phyloP scores from a whole-genome alignment of 768 basidiomycete species.

The Tulasnella sp. region DNA sequence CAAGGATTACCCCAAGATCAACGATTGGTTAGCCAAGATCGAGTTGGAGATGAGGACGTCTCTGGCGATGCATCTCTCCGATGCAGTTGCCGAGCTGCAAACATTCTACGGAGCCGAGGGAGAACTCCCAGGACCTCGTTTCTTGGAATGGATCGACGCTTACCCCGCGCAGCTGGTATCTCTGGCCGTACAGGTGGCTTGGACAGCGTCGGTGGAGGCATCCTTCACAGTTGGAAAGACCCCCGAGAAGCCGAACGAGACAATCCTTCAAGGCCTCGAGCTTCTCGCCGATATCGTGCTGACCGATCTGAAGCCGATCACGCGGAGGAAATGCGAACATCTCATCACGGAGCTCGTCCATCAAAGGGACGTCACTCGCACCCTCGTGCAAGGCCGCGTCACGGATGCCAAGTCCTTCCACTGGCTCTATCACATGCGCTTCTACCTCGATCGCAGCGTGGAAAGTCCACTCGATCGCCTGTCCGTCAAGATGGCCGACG shows the following conservation, averaged over 20 bases:
- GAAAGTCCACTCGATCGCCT: slow-evolving; percentile 73
- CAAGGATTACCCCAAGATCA: slow-evolving; percentile 94
- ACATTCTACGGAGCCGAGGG: slow-evolving; percentile 62
- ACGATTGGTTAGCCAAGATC: slow-evolving; percentile 91
- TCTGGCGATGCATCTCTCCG: slow-evolving; percentile 67
- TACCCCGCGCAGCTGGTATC: slow-evolving; percentile 96
- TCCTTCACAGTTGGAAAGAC: slow-evolving; percentile 45
- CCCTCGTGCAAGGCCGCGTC: slow-evolving; percentile 55
- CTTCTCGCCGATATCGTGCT: slow-evolving; percentile 95
- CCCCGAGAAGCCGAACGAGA: slow-evolving; percentile 58
- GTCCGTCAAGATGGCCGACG: slow-evolving; percentile 76
- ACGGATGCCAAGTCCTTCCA: slow-evolving; percentile 61
- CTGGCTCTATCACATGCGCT: slow-evolving; percentile 98
- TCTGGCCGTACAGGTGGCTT: slow-evolving; percentile 87
- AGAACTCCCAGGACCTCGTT: slow-evolving; percentile 47
- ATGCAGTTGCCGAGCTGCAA: slow-evolving; percentile 70
- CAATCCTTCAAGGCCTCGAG: slow-evolving; percentile 74
- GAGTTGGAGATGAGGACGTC: slow-evolving; percentile 90
- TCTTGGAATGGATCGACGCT: slow-evolving; percentile 85
- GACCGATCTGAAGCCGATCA: slow-evolving; percentile 75
- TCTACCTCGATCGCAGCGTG: slow-evolving; percentile 67
- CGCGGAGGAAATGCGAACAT: slow-evolving; percentile 97
- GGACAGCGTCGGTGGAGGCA: slow-evolving; percentile 76
- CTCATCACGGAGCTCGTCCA: slow-evolving; percentile 98
- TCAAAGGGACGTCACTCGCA: slow-evolving; percentile 87